phyloP scores from a whole-genome alignment of 2,329 filamentous ascomycete species.

The Pestalotiopsis sp. region DNA sequence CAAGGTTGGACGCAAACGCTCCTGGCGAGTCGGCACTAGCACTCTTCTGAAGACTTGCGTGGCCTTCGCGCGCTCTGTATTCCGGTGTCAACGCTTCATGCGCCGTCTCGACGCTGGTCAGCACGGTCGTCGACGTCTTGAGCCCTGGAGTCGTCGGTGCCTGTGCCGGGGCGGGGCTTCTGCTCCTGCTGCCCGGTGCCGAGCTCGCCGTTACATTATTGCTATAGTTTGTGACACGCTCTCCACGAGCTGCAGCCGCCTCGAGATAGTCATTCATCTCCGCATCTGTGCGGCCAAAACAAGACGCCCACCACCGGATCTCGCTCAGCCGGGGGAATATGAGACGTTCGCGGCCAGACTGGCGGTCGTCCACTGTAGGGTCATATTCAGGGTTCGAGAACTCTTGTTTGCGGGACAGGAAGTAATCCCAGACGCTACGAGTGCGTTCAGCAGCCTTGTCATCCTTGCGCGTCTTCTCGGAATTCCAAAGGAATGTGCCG shows the following conservation, averaged over 20 bases:
- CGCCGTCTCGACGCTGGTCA: constrained; percentile 61
- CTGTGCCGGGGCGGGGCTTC: constrained; percentile 25
- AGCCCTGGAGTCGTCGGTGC: constrained; percentile 36
- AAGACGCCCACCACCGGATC: constrained; percentile 91
- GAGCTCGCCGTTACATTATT: constrained; percentile 36
- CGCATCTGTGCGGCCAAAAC: constrained; percentile 82
- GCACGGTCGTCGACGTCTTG: constrained; percentile 51
- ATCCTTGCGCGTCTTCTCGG: constrained; percentile 82
- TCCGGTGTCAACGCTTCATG: constrained; percentile 53
- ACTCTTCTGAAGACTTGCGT: constrained; percentile 44
- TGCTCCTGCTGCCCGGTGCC: constrained; percentile 41
- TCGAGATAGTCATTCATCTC: constrained; percentile 85
- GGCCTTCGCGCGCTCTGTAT: constrained; percentile 18
- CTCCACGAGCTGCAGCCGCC: constrained; percentile 51
- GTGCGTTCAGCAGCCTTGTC: constrained; percentile 71
- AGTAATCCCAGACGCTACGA: constrained; percentile 94
- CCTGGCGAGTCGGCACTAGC: constrained; percentile 46
- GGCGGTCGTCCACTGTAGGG: constrained; percentile 72
- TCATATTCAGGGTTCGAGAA: constrained; percentile 86
- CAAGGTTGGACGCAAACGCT: constrained; percentile 43
- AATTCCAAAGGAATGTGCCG: constrained; percentile 95
- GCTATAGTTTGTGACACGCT: constrained; percentile 37
- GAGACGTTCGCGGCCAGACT: constrained; percentile 79
- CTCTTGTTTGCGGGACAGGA: constrained; percentile 76
- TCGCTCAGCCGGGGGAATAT: constrained; percentile 78